Evolutionary conservation across 75 land plant species (phyloP), one percentile per base, ranked within the genome.

Genomic region (Gnetum montanum): DNA sequence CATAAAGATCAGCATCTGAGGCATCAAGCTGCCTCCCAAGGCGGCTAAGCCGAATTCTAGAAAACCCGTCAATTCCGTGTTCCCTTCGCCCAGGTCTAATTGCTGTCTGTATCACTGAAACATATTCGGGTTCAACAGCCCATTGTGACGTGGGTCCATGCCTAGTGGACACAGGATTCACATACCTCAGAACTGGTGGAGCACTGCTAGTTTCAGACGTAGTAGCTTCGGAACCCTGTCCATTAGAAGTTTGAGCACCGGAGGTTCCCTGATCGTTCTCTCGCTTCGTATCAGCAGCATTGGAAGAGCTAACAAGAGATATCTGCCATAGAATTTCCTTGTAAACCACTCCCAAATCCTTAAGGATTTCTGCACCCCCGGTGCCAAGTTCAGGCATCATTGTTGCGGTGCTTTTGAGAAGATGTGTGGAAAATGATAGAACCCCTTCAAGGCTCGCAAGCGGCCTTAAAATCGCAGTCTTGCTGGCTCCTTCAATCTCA

Each of bases 301-400:
- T 88, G 1, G 70, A 68, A 72, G 85, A 82, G 66, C 63, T 69
- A 43, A 48, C 60, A 31, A 81, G 50, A 47, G 87, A 80, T 24
- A 90, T 57, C 52, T 95, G 96, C 99, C 99, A 95, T 6, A 80
- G 61, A 24, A 95, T 66, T 72, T 86, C 92, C 48, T 68, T 67
- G 47, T 90, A 77, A 3, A 73, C 68, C 34, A 43, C 68, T 22
- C 92, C 99, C 10, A 95, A 48, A 46, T 83, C 85, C 40, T 81
- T 73, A 54, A 95, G 70, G 7, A 83, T 66, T 62, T 95, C 99
- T 43, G 76, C 71, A 62, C 73, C 77, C 35, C 68, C 80, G 31
- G 65, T 41, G 18, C 87, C 76, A 61, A 95, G 70, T 57, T 95
- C 96, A 43, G 91, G 65, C 45, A 81, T 57, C 72, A 95, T 76